Evolutionary conservation across 23 red algal species (phyloP).

Genomic region (Gracilaria caudata): DNA sequence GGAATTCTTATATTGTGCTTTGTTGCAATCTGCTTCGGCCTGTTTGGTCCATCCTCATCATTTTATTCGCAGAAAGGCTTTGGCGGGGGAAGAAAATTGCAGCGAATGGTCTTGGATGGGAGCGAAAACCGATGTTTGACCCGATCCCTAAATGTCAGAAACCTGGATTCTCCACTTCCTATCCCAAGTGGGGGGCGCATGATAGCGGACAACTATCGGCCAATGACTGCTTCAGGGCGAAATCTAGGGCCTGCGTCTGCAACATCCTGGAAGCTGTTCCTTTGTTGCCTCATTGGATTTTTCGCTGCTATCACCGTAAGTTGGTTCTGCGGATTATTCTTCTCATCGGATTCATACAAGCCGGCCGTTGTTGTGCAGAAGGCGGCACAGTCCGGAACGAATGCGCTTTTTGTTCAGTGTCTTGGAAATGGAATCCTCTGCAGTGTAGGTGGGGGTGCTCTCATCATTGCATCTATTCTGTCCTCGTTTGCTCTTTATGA

Average conservation of each 20-base stretch:
- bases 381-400: conserved; percentile 5
- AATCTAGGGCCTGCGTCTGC: conserved; percentile 29
- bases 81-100: background rate
- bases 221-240: conserved; percentile 37
- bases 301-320: conserved; percentile 11
- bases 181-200: conserved; percentile 46
- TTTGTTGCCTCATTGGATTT: conserved; percentile 47
- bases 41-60: conserved; percentile 60
- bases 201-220: conserved; percentile 53
- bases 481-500: conserved; percentile 65
- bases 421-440: conserved; percentile 62
- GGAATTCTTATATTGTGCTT: conserved; percentile 15
- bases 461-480: conserved; percentile 69
- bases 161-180: conserved; percentile 12
- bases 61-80: conserved; percentile 48
- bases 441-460: conserved; percentile 22
- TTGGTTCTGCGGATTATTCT: conserved; percentile 52
- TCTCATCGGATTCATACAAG: conserved; percentile 29
- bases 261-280: conserved; percentile 54
- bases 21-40: conserved; percentile 40
- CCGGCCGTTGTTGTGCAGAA: conserved; percentile 18
- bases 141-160: conserved; percentile 1
- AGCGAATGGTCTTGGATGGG: conserved; percentile 36
- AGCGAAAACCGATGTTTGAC: background rate
- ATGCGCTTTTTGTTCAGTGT: conserved; percentile 39